Conservation (phyloP, 257 asterid species). For the Paraleonurus japonicus region DNA sequence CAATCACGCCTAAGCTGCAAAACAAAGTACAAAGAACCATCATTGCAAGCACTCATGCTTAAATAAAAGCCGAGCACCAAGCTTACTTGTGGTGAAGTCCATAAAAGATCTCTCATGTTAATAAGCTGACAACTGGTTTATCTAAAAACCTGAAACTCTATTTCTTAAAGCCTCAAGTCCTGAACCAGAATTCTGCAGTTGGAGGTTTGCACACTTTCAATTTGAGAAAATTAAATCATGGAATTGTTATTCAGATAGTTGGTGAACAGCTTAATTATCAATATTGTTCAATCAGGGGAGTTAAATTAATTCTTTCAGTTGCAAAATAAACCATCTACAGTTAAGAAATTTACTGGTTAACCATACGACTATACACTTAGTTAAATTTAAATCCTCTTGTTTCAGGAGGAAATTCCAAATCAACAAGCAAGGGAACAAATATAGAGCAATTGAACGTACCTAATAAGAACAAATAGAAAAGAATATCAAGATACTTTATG, state of each 20-base stretch:
- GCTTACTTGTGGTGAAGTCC: background rate
- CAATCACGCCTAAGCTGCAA: slow-evolving; percentile 32
- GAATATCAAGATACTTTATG: slow-evolving; percentile 29
- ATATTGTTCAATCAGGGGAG: background rate
- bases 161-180: slow-evolving; percentile 7
- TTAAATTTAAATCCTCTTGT: background rate
- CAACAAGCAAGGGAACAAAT: background rate
- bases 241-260: background rate
- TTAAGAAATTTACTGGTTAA: background rate
- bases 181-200: background rate
- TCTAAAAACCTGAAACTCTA: background rate
- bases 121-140: background rate
- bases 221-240: background rate
- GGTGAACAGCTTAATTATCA: background rate
- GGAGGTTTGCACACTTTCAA: background rate
- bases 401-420: slow-evolving; percentile 1
- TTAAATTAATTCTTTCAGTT: background rate
- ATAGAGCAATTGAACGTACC: slow-evolving; percentile 34
- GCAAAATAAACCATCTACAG: slow-evolving; percentile 11
- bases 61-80: background rate
- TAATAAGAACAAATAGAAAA: slow-evolving; percentile 23
- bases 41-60: background rate
- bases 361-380: background rate
- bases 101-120: background rate
- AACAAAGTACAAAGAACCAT: slow-evolving; percentile 1